A percentile compares a stretch with the other conserved stretches of the same genome.
Evolutionary conservation across 2,329 filamentous ascomycete genomes (phyloP).

Genomic region (Cercospora berteroae): DNA sequence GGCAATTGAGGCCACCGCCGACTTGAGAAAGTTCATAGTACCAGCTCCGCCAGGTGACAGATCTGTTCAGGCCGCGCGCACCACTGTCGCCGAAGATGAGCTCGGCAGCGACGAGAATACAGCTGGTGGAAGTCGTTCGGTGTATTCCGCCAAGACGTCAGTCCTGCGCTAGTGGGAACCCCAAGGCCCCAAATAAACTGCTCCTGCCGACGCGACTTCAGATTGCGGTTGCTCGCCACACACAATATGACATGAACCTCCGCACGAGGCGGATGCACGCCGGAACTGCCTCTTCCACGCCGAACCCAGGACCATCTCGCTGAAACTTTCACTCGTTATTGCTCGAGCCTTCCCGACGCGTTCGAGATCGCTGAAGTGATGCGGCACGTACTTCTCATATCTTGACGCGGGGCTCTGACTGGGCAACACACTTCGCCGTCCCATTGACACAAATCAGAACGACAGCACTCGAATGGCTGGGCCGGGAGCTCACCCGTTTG

Average conservation of each 20-base stretch:
- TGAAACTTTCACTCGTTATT: neutral
- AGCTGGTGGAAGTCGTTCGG: neutral
- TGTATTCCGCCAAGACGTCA: neutral
- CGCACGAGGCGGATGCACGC: neutral
- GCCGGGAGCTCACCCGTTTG: neutral
- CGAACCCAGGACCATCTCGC: neutral
- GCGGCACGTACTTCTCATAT: neutral
- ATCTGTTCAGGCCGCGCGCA: neutral
- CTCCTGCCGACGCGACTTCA: slow-evolving; percentile 3
- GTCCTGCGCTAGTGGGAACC: neutral
- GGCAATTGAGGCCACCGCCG: slow-evolving; percentile 92
- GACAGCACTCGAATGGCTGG: neutral
- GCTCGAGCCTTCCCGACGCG: neutral
- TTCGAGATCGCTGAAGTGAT: neutral
- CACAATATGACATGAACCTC: neutral
- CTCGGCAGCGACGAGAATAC: neutral
- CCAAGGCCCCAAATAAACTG: neutral
- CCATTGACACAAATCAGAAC: neutral
- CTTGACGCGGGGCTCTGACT: neutral
- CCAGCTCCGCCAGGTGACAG: neutral
- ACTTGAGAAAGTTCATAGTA: slow-evolving; percentile 94
- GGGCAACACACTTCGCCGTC: neutral
- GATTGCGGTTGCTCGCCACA: neutral
- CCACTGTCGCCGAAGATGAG: neutral
- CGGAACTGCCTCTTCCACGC: neutral